phyloP scores from a whole-genome alignment of 495 filamentous ascomycete species.

The Amorphotheca resinae region DNA sequence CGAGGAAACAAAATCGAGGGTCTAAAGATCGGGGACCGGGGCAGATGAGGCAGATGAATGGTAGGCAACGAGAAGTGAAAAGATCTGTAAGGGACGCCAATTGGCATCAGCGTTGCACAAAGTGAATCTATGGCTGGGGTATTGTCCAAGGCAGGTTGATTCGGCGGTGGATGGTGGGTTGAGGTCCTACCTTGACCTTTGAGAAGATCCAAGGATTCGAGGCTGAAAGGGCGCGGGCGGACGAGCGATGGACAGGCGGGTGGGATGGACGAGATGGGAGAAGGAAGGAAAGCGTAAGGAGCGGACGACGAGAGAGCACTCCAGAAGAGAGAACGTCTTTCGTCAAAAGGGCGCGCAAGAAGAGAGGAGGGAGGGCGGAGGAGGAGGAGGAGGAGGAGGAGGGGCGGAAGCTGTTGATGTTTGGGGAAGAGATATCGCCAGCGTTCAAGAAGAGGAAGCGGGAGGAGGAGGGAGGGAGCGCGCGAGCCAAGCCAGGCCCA shows the following conservation, averaged over 20 bases:
- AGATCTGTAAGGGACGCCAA: background rate
- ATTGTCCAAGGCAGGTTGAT: background rate
- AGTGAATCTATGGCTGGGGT: background rate
- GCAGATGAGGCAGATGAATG: background rate
- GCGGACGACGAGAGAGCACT: background rate
- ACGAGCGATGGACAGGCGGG: background rate
- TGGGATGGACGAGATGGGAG: background rate
- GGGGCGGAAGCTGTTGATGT: background rate
- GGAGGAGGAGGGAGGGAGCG: background rate
- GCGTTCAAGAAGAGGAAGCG: background rate
- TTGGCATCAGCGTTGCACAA: background rate
- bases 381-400: background rate
- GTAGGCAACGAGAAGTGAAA: background rate
- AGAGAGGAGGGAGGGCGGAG: slow-evolving; percentile 1
- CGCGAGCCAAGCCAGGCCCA: too few species aligned
- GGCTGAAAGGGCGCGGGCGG: background rate
- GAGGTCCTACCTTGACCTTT: too few species aligned
- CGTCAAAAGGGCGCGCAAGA: background rate
- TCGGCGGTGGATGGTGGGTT: background rate
- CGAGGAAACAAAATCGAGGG: background rate
- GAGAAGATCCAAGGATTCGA: too few species aligned
- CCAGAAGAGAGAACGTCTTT: background rate
- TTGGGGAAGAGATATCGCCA: background rate
- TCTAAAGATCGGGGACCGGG: too few species aligned
- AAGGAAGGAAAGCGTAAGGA: background rate